Percentiles rank a stretch among this genome's conserved stretches.
phyloP scores from a whole-genome alignment of 441 rosid species.

The Populus hybrid region DNA sequence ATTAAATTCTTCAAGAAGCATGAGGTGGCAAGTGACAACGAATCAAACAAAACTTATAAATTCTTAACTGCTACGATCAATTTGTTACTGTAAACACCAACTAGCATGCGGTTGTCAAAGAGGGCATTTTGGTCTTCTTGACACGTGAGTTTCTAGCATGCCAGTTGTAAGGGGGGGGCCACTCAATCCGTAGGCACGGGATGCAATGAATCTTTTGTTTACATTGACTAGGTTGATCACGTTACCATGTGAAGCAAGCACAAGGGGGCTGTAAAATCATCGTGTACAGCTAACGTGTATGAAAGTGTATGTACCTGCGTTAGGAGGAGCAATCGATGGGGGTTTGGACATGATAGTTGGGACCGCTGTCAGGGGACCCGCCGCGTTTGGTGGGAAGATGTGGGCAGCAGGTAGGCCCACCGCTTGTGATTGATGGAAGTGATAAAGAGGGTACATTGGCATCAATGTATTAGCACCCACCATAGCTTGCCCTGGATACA shows the following conservation, averaged over 20 bases:
- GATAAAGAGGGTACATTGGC: conserved; percentile 80
- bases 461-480: conserved; percentile 60
- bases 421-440: conserved; percentile 62
- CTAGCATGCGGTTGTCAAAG: not conserved
- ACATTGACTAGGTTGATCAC: conserved; percentile 14
- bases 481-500: conserved; percentile 60
- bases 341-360: conserved; percentile 50
- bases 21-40: conserved; percentile 3
- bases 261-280: not conserved
- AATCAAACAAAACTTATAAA: conserved; percentile 8
- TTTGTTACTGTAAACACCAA: not conserved
- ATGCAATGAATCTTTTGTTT: conserved; percentile 32
- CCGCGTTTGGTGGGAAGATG: conserved; percentile 39
- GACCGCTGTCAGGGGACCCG: conserved; percentile 35
- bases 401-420: conserved; percentile 69
- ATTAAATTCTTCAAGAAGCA: too few species aligned
- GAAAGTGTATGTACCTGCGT: conserved; percentile 32
- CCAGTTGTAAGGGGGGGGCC: conserved; percentile 31
- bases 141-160: conserved; percentile 23
- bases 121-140: conserved; percentile 8
- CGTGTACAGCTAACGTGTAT: not conserved
- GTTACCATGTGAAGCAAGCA: conserved; percentile 21
- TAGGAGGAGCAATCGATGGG: conserved; percentile 31
- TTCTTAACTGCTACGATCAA: not conserved
- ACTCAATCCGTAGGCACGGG: conserved; percentile 33